These are phyloP conservation scores for Barnettozyma salicaria DNA, from an alignment of 805 yeast genomes.

Conservation along the genomic window DNA sequence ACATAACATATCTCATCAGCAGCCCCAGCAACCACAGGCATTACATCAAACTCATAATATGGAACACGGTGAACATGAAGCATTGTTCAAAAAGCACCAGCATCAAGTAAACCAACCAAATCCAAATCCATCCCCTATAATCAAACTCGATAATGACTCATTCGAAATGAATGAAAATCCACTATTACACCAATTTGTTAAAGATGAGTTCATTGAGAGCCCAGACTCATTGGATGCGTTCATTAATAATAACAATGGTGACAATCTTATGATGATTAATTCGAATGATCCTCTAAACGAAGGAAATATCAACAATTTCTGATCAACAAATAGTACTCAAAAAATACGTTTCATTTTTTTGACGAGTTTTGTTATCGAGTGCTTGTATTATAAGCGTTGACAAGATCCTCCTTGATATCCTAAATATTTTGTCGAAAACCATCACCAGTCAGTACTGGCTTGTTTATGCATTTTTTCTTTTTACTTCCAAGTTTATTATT, in stretches of 20 bases:
- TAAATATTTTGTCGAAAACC: too few species aligned
- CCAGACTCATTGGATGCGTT: slow-evolving; percentile 7
- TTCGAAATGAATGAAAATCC: slow-evolving; percentile 9
- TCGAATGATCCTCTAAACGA: neutral
- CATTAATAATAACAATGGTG: slow-evolving; percentile 1
- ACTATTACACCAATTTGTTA: slow-evolving; percentile 10
- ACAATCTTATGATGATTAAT: slow-evolving; percentile 1
- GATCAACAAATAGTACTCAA: too few species aligned
- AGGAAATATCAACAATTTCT: neutral
- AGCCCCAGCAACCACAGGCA: slow-evolving; percentile 3
- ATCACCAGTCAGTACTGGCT: too few species aligned
- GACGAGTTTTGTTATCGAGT: too few species aligned
- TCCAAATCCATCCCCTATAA: slow-evolving; percentile 9
- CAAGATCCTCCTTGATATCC: too few species aligned
- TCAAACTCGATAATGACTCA: slow-evolving; percentile 1
- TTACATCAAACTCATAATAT: neutral
- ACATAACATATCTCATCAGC: neutral
- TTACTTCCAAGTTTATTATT: too few species aligned
- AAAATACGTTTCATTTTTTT: too few species aligned
- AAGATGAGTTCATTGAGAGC: slow-evolving; percentile 7
- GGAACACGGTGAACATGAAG: too few species aligned
- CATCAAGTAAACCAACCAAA: slow-evolving; percentile 11
- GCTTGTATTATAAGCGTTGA: too few species aligned
- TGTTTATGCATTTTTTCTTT: too few species aligned
- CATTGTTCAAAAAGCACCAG: slow-evolving; percentile 2